Evolutionary conservation across 176 grass and related monocot species (phyloP).

Genomic region (Avena insularis): DNA sequence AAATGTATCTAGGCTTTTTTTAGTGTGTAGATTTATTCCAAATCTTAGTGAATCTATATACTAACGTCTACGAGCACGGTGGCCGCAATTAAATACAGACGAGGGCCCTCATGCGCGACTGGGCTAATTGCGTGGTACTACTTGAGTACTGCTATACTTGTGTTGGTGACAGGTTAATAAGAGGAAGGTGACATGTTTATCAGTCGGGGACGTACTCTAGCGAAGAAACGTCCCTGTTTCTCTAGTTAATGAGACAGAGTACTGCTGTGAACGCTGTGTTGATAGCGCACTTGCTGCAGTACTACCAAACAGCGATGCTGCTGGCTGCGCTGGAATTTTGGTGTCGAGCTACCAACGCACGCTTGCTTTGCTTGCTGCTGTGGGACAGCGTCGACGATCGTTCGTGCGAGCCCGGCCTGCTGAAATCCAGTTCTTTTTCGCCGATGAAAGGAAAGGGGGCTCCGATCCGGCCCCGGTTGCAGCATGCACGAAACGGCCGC

Average conservation of each 20-base stretch:
- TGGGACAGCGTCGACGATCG: not conserved
- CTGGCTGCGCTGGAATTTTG: not conserved
- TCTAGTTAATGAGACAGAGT: not conserved
- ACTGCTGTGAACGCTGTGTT: not conserved
- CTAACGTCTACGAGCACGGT: not conserved
- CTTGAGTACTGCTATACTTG: too few species aligned
- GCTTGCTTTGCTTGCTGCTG: not conserved
- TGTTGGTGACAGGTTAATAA: too few species aligned
- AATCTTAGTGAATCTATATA: too few species aligned
- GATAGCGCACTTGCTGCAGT: not conserved
- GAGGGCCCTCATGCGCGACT: not conserved
- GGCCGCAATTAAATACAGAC: not conserved
- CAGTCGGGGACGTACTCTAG: not conserved
- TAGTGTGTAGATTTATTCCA: too few species aligned
- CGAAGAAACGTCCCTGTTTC: slow-evolving; percentile 27
- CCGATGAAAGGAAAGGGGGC: not conserved
- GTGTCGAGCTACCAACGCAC: not conserved
- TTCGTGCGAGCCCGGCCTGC: not conserved
- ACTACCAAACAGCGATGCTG: not conserved
- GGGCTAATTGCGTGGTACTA: not conserved
- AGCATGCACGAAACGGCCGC: not conserved
- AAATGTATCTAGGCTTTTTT: too few species aligned
- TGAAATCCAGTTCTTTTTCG: not conserved
- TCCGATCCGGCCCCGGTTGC: not conserved
- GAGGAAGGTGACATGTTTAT: not conserved